phyloP scores from a whole-genome alignment of 345 rosid genomes.

The Fremontodendron californicum region DNA sequence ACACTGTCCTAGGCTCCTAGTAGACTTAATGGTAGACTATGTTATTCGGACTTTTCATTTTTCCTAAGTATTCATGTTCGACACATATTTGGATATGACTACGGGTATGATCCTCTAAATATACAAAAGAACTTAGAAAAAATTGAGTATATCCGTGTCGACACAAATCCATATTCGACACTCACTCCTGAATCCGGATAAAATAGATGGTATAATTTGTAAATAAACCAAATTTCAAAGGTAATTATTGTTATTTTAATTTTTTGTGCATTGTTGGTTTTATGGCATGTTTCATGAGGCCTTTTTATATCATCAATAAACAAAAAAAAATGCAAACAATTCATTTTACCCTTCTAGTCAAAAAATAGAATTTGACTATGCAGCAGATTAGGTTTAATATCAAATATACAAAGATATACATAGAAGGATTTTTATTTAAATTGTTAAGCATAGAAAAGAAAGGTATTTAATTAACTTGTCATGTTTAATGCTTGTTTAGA shows the following conservation, averaged over 20 bases:
- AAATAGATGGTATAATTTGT: too few relatives aligned
- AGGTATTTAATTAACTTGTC: background rate
- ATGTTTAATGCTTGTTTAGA: background rate
- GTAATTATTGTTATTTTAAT: background rate
- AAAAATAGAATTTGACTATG: background rate
- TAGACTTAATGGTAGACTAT: too few relatives aligned
- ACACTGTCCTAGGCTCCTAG: too few relatives aligned
- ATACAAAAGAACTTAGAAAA: too few relatives aligned
- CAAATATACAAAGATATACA: background rate
- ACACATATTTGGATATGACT: too few relatives aligned
- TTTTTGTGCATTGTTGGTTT: background rate
- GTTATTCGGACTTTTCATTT: too few relatives aligned
- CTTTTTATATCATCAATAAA: background rate
- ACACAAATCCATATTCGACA: too few relatives aligned
- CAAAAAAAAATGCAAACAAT: background rate
- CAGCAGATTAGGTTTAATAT: background rate
- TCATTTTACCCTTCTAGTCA: background rate
- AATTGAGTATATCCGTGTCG: too few relatives aligned
- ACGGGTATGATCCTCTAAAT: too few relatives aligned
- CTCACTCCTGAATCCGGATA: too few relatives aligned
- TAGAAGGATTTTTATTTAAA: background rate
- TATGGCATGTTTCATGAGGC: slow-evolving; percentile 10
- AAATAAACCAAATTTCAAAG: background rate
- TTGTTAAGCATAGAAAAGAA: background rate
- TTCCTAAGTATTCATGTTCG: too few relatives aligned